These are phyloP conservation scores for Magnaporthiopsis poae DNA, from an alignment of 2,329 filamentous ascomycete genomes.

Conservation along the genomic window DNA sequence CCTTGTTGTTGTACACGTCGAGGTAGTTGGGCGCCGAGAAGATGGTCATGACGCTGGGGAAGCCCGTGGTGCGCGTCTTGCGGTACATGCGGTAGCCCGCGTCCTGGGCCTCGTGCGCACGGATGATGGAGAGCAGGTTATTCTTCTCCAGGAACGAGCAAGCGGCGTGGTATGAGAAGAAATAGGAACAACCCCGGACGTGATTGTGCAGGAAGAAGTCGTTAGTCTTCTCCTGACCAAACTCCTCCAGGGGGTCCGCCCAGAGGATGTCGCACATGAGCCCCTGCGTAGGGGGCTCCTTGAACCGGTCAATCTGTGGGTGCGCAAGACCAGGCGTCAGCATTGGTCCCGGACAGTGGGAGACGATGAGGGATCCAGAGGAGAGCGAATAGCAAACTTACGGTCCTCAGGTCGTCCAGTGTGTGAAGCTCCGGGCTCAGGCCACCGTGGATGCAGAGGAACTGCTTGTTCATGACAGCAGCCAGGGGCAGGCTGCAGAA, in stretches of 20 bases:
- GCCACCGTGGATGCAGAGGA: conserved; percentile 94
- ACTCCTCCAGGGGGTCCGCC: conserved; percentile 96
- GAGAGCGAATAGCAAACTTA: conserved; percentile 31
- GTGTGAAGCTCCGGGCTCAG: conserved; percentile 93
- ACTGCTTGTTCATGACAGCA: conserved; percentile 99
- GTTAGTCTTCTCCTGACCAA: conserved; percentile 95
- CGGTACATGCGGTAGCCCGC: conserved; percentile 98
- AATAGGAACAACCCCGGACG: conserved; percentile 95
- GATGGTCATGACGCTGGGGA: conserved; percentile 99
- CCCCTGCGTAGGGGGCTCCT: conserved; percentile 91
- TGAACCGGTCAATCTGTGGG: conserved; percentile 85
- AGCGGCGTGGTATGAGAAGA: conserved; percentile 95
- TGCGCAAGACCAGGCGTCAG: neutral
- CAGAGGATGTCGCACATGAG: conserved; percentile 99
- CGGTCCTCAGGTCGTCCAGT: conserved; percentile 81
- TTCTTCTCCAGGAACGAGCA: conserved; percentile 98
- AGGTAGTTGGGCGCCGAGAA: conserved; percentile 98
- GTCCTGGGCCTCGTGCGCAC: conserved; percentile 96
- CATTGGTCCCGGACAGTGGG: conserved; percentile 10
- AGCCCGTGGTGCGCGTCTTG: conserved; percentile 94
- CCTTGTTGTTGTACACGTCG: conserved; percentile 99
- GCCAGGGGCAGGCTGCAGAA: conserved; percentile 91
- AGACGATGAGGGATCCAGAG: conserved; percentile 5
- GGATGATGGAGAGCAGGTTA: conserved; percentile 91
- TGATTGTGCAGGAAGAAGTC: conserved; percentile 98